Evolutionary conservation across 768 basidiomycete genomes (phyloP), one percentile per base, ranked within the genome.

Genomic region (Rhodotorula graminis): DNA sequence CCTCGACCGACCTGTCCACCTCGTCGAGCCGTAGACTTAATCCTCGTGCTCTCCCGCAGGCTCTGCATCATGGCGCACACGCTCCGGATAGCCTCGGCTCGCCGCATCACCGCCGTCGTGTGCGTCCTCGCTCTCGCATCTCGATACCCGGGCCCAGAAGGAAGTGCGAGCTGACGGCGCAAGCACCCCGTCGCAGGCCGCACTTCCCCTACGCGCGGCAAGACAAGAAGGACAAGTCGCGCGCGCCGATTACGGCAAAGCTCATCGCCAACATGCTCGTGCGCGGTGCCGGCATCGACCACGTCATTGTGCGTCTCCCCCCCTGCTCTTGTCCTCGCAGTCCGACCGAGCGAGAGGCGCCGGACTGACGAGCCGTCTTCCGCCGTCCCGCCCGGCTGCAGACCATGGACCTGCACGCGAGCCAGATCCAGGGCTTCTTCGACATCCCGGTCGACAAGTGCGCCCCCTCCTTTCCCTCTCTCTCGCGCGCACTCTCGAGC

Each of bases 381-480:
- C 37, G 4, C 37, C n/a, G n/a, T n/a, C n/a, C n/a, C n/a, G n/a
- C n/a, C n/a, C n/a, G n/a, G 37, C 37, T 37, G 5, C 37, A 37
- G 37, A 97, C 95, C n/a, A 95, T 98, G 90, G 94, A 98, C 81
- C 84, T 98, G 63, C 95, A 97, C 79, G 94, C 95, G 55, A 90
- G 90, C 78, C 95, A 98, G 83, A 98, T 97, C 71, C 95, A 98
- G 80, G 95, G 95, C 14, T 98, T 98, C 84, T 98, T 98, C 81
- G 93, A 97, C 81, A 92, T 98, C 76, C 95, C 95, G 18, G 94
- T 96, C 37, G 95, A 98, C 83, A 98, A 98, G 27, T 76, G 61
- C 49, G 73, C 40, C 23, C 19, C 4, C 7, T 2, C n/a, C 3
- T n/a, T 27, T 23, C 14, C 25, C 19, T 23, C 58, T 44, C 14